A percentile compares a stretch with the other conserved stretches of the same genome.
These are phyloP conservation scores for Coniella vitis DNA, from an alignment of 2,329 filamentous ascomycete species.

Conservation along the genomic window DNA sequence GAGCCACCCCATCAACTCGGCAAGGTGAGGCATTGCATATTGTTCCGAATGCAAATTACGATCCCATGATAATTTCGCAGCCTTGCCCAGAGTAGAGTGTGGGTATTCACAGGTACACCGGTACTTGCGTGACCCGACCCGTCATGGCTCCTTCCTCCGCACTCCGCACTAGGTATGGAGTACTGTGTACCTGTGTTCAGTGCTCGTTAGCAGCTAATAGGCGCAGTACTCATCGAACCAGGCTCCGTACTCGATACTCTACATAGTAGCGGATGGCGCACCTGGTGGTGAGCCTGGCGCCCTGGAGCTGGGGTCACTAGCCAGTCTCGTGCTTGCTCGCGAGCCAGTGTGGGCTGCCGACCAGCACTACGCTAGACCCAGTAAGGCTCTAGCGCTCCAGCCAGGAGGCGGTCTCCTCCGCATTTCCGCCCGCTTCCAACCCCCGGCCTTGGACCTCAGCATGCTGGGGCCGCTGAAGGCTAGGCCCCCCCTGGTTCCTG, in stretches of 20 bases:
- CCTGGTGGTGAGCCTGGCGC: background rate
- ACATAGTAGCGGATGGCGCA: slow-evolving; percentile 1
- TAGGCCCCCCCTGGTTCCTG: background rate
- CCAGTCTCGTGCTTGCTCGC: background rate
- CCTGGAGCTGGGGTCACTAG: background rate
- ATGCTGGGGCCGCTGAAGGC: background rate
- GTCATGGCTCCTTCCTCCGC: no score
- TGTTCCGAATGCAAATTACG: background rate
- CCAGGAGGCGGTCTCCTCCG: background rate
- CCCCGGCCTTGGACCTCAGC: background rate
- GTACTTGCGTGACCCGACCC: background rate
- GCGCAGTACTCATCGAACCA: no score
- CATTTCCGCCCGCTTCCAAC: background rate
- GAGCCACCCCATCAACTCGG: no score
- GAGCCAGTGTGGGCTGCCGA: background rate
- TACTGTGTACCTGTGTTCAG: background rate
- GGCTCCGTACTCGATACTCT: no score
- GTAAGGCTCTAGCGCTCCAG: background rate
- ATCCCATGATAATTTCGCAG: background rate
- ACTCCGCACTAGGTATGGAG: no score
- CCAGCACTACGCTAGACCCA: background rate
- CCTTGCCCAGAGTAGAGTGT: background rate
- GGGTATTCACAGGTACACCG: no score
- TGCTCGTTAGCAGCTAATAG: background rate
- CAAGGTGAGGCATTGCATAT: background rate